Percentiles rank a stretch among this genome's conserved stretches.
Conservation (phyloP, 73 alveolate genomes). For the Loxodes magnus region DNA sequence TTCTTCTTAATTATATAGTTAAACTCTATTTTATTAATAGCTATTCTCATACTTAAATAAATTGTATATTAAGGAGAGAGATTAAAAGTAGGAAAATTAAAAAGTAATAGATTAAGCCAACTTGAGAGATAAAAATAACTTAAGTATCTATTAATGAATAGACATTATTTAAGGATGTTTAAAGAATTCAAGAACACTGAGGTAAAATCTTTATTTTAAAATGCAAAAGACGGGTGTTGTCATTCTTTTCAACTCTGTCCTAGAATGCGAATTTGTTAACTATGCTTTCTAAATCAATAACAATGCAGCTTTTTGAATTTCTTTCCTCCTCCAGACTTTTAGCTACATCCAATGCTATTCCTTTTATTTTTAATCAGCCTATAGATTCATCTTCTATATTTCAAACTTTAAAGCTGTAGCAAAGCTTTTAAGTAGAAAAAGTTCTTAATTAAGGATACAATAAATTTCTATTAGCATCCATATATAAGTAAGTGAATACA, state of each 20-base stretch:
- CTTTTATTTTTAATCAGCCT: neutral
- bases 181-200: too few relatives aligned
- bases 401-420: slow-evolving; percentile 3
- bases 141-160: too few relatives aligned
- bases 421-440: neutral
- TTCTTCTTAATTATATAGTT: too few relatives aligned
- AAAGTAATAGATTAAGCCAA: too few relatives aligned
- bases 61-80: too few relatives aligned
- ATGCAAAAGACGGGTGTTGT: slow-evolving; percentile 1
- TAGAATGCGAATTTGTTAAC: slow-evolving; percentile 1
- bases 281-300: neutral
- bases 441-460: slow-evolving; percentile 11
- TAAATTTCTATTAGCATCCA: slow-evolving; percentile 11
- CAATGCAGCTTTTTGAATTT: neutral
- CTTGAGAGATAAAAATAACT: too few relatives aligned
- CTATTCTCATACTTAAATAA: too few relatives aligned
- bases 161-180: too few relatives aligned
- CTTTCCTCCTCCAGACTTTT: slow-evolving; percentile 10
- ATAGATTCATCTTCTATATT: neutral
- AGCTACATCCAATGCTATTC: neutral
- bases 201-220: neutral
- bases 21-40: too few relatives aligned
- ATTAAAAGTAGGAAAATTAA: too few relatives aligned
- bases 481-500: slow-evolving; percentile 4
- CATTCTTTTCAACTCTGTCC: neutral